phyloP scores from a whole-genome alignment of 345 rosid genomes.

The Raphanus sativus region DNA sequence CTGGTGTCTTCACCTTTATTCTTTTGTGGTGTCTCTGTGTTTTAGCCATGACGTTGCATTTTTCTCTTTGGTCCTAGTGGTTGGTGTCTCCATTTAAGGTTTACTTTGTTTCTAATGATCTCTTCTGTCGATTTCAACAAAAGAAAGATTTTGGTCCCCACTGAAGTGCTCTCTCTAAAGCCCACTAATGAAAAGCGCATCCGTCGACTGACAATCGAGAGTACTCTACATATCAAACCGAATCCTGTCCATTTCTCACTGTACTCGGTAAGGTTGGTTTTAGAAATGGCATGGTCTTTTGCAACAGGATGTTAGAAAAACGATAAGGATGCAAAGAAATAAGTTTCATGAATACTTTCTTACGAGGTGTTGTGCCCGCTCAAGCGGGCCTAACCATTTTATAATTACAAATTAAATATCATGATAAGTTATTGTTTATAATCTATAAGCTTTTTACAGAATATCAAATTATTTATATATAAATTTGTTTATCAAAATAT shows the following conservation, averaged over 20 bases:
- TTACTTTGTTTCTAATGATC: slow-evolving; percentile 12
- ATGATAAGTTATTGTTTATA: no score
- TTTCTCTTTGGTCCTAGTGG: slow-evolving; percentile 12
- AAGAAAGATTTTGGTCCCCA: slow-evolving; percentile 10
- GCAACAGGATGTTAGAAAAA: background rate
- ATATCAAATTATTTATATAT: no score
- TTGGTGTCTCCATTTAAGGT: slow-evolving; percentile 22
- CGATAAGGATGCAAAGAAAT: background rate
- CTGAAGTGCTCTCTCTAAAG: background rate
- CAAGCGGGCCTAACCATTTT: no score
- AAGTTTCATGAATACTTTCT: background rate
- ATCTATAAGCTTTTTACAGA: no score
- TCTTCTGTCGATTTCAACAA: slow-evolving; percentile 22
- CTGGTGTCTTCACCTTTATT: slow-evolving; percentile 28
- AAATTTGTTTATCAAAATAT: no score
- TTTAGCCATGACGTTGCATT: slow-evolving; percentile 24
- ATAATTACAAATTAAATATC: no score
- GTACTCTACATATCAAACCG: background rate
- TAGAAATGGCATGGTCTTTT: background rate
- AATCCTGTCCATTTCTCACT: background rate
- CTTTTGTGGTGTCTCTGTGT: slow-evolving; percentile 28
- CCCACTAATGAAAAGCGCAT: slow-evolving; percentile 4
- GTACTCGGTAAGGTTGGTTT: background rate
- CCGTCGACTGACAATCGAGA: background rate
- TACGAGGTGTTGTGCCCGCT: no score